phyloP scores from a whole-genome alignment of 2,329 filamentous ascomycete genomes.

The Scedosporium boydii region DNA sequence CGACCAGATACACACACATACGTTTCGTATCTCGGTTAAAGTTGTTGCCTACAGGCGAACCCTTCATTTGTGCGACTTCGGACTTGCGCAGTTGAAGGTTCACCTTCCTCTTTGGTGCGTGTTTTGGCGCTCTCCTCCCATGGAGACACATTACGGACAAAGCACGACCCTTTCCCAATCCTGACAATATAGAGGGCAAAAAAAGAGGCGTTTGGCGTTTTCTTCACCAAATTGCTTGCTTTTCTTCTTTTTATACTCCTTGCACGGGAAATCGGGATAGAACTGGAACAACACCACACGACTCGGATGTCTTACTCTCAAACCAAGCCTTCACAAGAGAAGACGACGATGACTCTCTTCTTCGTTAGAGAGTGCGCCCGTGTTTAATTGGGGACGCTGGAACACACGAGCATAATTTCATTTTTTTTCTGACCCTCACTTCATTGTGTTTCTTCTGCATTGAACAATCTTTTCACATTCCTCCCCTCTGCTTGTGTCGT shows the following conservation, averaged over 20 bases:
- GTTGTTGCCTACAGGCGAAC: background rate
- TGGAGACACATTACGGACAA: background rate
- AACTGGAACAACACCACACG: no score
- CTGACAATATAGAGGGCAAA: background rate
- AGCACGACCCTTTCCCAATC: background rate
- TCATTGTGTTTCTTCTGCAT: no score
- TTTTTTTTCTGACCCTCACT: no score
- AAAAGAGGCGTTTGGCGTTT: background rate
- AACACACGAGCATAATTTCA: no score
- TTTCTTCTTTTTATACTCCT: background rate
- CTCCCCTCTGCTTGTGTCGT: background rate
- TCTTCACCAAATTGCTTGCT: background rate
- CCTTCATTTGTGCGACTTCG: background rate
- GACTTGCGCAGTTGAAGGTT: background rate
- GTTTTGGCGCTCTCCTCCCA: background rate
- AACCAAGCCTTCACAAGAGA: no score
- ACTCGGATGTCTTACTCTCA: no score
- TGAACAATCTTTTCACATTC: no score
- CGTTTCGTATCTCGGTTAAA: background rate
- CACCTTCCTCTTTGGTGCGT: background rate
- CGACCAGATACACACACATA: background rate
- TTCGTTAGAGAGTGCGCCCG: no score
- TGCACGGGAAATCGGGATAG: no score
- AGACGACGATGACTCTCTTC: no score
- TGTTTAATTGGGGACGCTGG: no score